Base-by-base conservation (phyloP, 768 basidiomycete genomes). In the Trametes meyenii region DNA sequence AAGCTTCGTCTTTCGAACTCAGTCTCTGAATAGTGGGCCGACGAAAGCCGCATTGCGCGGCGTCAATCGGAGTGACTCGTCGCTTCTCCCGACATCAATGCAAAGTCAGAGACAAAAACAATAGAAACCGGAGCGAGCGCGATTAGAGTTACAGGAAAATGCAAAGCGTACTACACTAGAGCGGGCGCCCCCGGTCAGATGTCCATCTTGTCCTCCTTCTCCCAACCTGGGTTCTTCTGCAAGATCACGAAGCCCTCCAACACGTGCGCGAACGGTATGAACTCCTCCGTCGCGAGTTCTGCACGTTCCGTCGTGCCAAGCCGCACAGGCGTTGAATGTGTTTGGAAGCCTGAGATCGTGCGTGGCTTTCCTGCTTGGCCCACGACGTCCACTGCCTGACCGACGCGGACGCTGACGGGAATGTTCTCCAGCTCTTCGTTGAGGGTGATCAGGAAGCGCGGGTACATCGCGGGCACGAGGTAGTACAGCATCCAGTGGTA, bases 401-500 rank as follows among this genome's bases (percentile, higher is more conserved):
- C 97, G 21, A 99, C 97, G 39, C 97, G 90, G 50, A 98, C 94
- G 16, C 94, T 96, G 38, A 97, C 92, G 2, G 94, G 90, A 57
- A 87, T 79, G 71, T 82, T 87, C 66, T 94, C 85, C 61, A 96
- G 86, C 60, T 95, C 84, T 75, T 98, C 96, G 75, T 96, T 88
- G 19, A 99, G 86, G 0, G 96, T 97, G 74, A 98, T 98, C 70
- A 99, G 77, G 90, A 98, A 98, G 58, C 96, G 88, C 38, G 97
- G 97, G 77, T 94, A 96, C 97, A 99, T 98, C 61, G 95, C 92
- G 2, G 94, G 89, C 6, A 88, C 88, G 29, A 98, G 84, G 84
- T 96, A 95, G 79, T 92, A 99, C 58, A 98, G 78, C 94, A 98
- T 97, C 97, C 97, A 99, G 76, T 98, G 97, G 66, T 92, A 90